Evolutionary conservation across 2,329 filamentous ascomycete genomes (phyloP), one percentile per base, ranked within the genome.

Genomic region (Aspergillus aculeatus): DNA sequence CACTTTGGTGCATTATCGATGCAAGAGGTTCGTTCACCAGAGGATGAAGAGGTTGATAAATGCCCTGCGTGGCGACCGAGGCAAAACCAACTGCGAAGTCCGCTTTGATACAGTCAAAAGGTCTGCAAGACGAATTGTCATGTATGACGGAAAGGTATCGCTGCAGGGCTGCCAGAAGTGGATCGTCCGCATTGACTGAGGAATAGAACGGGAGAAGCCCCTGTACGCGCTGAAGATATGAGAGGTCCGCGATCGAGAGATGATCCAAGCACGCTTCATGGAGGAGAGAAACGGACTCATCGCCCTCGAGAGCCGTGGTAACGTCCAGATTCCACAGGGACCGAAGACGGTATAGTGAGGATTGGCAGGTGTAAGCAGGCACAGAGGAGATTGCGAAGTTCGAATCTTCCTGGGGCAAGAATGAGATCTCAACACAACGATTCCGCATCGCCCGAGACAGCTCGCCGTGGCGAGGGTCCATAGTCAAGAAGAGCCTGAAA

Each of bases 361-460:
- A 78, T 60, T 78, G 73, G 35, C 70, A 71, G 1, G 70, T 73
- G 66, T 78, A 78, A 23, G 69, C 68, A 21, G 75, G 73, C n/a
- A 68, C 64, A 31, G 64, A 47, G 21, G 64, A 60, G 35, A 49
- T 41, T 32, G 61, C 53, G 19, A 60, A 57, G 19, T 63, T 50
- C 14, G 63, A 63, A 9, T 65, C 32, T 35, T 78, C 74, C 1
- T 76, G 75, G 4, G 78, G 70, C 63, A 87, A 82, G 50, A 99
- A 81, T 69, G 88, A 95, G 10, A 99, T 89, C 75, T 99, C 96
- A 26, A 97, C 84, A 52, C 92, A 92, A 73, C 95, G 86, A 76
- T 99, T 99, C 59, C 96, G 84, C 95, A 99, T 99, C 0, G 95
- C 95, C 63, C 95, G 85, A 3, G 95, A 99, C 9, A 99, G 82